Conservation (phyloP, 2,329 filamentous ascomycete genomes). For the Stagonosporopsis rhizophila region DNA sequence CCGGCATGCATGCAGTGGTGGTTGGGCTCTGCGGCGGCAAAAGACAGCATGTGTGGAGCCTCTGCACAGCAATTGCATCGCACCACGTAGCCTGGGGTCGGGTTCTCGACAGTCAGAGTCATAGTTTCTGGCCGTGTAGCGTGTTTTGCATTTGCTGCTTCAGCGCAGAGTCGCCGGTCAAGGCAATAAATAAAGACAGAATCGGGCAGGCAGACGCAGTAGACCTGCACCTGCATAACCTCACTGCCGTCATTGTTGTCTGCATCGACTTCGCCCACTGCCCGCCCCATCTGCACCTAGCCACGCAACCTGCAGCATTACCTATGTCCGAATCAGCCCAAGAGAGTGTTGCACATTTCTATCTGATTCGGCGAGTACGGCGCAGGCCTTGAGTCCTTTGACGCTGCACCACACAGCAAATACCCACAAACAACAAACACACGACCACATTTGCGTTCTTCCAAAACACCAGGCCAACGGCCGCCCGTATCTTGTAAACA, state of each 20-base stretch:
- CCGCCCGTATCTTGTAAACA: not conserved
- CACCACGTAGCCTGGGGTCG: conserved; percentile 27
- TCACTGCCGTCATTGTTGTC: conserved; percentile 11
- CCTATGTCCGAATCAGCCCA: conserved; percentile 43
- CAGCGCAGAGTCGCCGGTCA: conserved; percentile 6
- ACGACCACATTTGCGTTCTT: conserved; percentile 10
- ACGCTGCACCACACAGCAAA: not conserved
- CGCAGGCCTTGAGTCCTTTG: conserved; percentile 33
- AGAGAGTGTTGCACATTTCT: conserved; percentile 34
- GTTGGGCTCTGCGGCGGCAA: conserved; percentile 25
- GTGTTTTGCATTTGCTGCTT: conserved; percentile 6
- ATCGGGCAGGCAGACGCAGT: conserved; percentile 12
- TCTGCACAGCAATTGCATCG: conserved; percentile 20
- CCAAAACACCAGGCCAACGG: conserved; percentile 9
- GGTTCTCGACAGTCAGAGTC: conserved; percentile 4
- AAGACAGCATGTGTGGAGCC: conserved; percentile 7
- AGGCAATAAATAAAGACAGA: conserved; percentile 14
- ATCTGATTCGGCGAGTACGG: conserved; percentile 46
- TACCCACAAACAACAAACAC: conserved; percentile 4
- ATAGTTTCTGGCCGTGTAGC: conserved; percentile 3
- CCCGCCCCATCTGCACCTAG: conserved; percentile 7
- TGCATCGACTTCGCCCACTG: conserved; percentile 29
- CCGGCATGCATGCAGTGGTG: conserved; percentile 24
- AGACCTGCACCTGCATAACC: conserved; percentile 14
- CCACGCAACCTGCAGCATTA: conserved; percentile 14